Base-by-base conservation (phyloP, 169 alveolate genomes). In the Cyclospora cayetanensis region DNA sequence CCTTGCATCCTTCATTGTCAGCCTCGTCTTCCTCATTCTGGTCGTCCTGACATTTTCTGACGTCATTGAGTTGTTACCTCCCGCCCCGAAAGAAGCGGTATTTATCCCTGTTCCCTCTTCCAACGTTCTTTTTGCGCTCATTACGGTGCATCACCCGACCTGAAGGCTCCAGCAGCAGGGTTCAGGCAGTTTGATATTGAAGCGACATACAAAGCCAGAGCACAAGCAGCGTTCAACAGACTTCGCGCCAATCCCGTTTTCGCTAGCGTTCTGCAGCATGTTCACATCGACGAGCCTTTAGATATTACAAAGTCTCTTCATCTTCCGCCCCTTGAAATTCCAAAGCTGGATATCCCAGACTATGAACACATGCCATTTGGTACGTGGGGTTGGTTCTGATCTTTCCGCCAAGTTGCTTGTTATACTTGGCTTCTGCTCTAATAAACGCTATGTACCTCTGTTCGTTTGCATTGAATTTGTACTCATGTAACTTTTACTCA, bases 11-110 rank as follows among this genome's bases (percentile, higher is more conserved):
- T 77, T 74, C 39, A 39, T 90, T 31, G 74, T 52, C 42, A 35
- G 93, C 29, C 34, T 74, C 55, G 25, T 63, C 22, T 88, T 76
- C 42, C 77, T 88, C 31, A 43, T 88, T 9, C 22, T 88, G 46
- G 77, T 55, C 65, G 88, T 70, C 37, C 79, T 88, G 53, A 68
- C 63, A 31, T 88, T 88, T 29, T 11, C 93, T 27, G 77, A 88
- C 89, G 53, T 50, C 7, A 53, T 70, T n/a, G 88, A 88, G 37
- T 42, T 37, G 29, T 53, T 88, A 29, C 93, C 93, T 25, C 72
- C 50, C 37, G 93, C 93, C 34, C 93, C 93, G 15, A 50, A 11
- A 25, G 93, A 89, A 39, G 80, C 77, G 50, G 93, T 88, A 70
- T 37, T 86, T 41, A 1, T 7, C 74, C 5, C n/a, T n/a, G n/a